A percentile compares a stretch with the other conserved stretches of the same genome.
Evolutionary conservation across 306 rosid genomes (phyloP).

Genomic region (Herpetospermum pedunculosum): DNA sequence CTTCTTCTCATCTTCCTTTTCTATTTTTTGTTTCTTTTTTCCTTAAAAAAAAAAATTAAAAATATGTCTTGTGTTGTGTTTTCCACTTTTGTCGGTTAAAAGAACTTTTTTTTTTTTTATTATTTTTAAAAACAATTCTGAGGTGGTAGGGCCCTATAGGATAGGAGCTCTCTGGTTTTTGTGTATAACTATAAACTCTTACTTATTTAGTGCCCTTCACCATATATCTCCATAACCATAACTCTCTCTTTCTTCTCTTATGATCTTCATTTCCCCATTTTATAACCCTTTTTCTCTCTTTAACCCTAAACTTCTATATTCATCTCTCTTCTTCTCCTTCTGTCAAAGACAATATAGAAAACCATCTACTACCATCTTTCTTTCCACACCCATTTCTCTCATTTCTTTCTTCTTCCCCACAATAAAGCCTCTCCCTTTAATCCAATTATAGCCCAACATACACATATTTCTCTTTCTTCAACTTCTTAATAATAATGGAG

Average conservation of each 20-base stretch:
- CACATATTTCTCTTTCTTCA: not conserved
- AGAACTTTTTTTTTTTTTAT: not conserved
- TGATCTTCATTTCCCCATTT: not conserved
- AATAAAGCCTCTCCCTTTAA: not conserved
- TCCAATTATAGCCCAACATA: not conserved
- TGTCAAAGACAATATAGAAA: not conserved
- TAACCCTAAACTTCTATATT: not conserved
- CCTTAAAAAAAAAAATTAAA: no score
- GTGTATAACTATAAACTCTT: slow-evolving; percentile 1
- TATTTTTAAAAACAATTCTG: not conserved
- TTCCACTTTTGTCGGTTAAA: slow-evolving; percentile 29
- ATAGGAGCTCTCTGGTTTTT: not conserved
- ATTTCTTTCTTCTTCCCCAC: not conserved
- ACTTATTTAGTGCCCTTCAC: slow-evolving; percentile 44
- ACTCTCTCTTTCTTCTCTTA: slow-evolving; percentile 6
- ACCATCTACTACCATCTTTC: not conserved
- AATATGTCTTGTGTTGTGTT: slow-evolving; percentile 6
- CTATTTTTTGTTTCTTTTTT: no score
- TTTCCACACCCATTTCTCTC: not conserved
- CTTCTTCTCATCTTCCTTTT: not conserved
- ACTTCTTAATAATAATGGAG: slow-evolving; percentile 28
- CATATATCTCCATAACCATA: slow-evolving; percentile 13
- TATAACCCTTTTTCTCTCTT: not conserved
- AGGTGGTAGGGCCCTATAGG: not conserved
- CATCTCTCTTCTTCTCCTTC: not conserved